A percentile compares a stretch with the other conserved stretches of the same genome.
Evolutionary conservation across 2,329 filamentous ascomycete genomes (phyloP).

Genomic region (Fusarium sp.): DNA sequence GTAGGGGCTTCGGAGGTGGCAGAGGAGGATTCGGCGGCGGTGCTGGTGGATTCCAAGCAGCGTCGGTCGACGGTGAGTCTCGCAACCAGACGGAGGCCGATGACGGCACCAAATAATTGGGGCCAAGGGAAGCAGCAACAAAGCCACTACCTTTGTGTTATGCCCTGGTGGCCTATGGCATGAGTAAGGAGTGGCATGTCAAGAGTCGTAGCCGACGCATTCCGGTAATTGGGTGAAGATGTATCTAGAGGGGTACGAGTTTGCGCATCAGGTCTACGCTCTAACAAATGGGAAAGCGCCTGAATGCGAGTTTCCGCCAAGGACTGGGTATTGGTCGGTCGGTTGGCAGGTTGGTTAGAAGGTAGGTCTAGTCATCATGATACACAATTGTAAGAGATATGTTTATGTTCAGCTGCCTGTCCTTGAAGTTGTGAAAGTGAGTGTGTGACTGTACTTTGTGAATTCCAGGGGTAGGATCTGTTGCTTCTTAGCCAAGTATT

Average conservation of each 20-base stretch:
- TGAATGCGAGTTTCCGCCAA: slow-evolving; percentile 20
- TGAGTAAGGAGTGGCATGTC: slow-evolving; percentile 62
- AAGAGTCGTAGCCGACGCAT: slow-evolving; percentile 59
- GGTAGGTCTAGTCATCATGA: slow-evolving; percentile 21
- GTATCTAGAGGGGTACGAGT: slow-evolving; percentile 27
- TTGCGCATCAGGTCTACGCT: slow-evolving; percentile 18
- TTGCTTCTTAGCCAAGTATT: background rate
- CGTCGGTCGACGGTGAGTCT: slow-evolving; percentile 24
- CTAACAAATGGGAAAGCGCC: slow-evolving; percentile 12
- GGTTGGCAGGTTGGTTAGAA: slow-evolving; percentile 7
- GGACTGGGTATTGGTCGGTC: slow-evolving; percentile 26
- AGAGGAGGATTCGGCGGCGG: slow-evolving; percentile 7
- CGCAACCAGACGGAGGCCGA: slow-evolving; percentile 24
- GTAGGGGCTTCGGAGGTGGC: background rate
- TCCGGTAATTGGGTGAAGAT: slow-evolving; percentile 52
- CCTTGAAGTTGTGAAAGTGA: background rate
- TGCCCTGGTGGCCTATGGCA: slow-evolving; percentile 63
- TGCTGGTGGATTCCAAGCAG: slow-evolving; percentile 28
- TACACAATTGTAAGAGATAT: background rate
- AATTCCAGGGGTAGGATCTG: background rate
- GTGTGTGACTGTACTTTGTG: background rate
- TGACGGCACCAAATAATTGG: slow-evolving; percentile 30
- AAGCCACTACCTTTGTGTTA: slow-evolving; percentile 57
- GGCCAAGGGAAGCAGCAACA: slow-evolving; percentile 45
- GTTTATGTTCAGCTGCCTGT: background rate